phyloP scores from a whole-genome alignment of 495 filamentous ascomycete species.

The Margaritispora aquatica region DNA sequence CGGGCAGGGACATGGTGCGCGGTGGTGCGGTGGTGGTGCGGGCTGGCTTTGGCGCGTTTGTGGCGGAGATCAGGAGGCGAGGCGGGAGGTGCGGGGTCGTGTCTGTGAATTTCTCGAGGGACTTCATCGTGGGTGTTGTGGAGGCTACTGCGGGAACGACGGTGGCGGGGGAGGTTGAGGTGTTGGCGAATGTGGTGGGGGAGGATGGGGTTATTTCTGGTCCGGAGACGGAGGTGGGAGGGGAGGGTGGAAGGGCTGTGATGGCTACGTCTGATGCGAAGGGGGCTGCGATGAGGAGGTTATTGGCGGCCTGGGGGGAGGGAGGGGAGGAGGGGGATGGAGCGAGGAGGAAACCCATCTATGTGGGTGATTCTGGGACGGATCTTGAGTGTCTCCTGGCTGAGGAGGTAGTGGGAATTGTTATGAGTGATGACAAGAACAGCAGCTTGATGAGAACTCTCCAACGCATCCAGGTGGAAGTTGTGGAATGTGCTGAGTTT shows the following conservation, averaged over 20 bases:
- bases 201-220: constrained; percentile 12
- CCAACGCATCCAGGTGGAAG: constrained; percentile 5
- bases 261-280: constrained; percentile 19
- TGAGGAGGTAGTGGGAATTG: constrained; percentile 4
- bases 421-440: constrained; percentile 12
- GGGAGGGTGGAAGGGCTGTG: background rate
- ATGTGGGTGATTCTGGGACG: constrained; percentile 23
- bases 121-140: constrained; percentile 19
- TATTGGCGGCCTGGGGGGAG: constrained; percentile 2
- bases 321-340: background rate
- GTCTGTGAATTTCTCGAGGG: constrained; percentile 18
- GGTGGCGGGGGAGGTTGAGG: background rate
- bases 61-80: background rate
- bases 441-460: constrained; percentile 9
- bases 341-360: constrained; percentile 3
- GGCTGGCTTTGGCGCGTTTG: constrained; percentile 12
- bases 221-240: background rate
- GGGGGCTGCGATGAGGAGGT: constrained; percentile 1
- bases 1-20: constrained; percentile 9
- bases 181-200: constrained; percentile 14
- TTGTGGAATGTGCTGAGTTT: background rate
- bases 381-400: constrained; percentile 20
- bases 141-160: background rate
- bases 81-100: constrained; percentile 9
- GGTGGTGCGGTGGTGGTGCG: constrained; percentile 12